Evolutionary conservation across 495 filamentous ascomycete species (phyloP).

Genomic region (Neurospora terricola): DNA sequence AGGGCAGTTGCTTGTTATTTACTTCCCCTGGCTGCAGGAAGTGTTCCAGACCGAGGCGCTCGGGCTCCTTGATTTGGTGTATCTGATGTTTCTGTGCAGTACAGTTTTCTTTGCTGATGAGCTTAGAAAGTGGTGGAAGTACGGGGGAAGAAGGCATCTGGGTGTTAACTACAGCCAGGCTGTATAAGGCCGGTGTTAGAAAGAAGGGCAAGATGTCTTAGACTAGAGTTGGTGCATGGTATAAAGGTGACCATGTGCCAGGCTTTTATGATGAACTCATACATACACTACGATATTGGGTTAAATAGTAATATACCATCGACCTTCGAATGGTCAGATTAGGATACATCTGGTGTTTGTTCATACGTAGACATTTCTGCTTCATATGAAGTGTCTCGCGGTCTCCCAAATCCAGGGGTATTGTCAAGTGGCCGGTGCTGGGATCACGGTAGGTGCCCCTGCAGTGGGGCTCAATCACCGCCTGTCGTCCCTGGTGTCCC

Average conservation of each 20-base stretch:
- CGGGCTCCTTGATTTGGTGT: conserved; percentile 56
- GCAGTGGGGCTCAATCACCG: background rate
- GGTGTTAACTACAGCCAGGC: conserved; percentile 39
- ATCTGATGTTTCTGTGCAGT: conserved; percentile 65
- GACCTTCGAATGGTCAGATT: background rate
- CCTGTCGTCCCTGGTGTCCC: background rate
- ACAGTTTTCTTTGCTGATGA: conserved; percentile 94
- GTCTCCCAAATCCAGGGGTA: background rate
- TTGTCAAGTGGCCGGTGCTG: background rate
- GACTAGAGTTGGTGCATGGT: background rate
- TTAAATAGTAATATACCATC: background rate
- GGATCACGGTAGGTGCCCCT: background rate
- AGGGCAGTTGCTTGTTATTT: conserved; percentile 84
- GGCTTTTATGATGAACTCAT: background rate
- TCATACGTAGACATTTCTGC: background rate
- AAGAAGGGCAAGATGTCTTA: background rate
- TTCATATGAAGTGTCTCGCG: background rate
- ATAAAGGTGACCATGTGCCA: background rate
- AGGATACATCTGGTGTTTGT: background rate
- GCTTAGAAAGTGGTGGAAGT: conserved; percentile 62
- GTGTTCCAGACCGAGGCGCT: conserved; percentile 94
- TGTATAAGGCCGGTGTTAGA: conserved; percentile 22
- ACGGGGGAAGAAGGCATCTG: conserved; percentile 32
- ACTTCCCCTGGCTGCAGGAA: conserved; percentile 83
- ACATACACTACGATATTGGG: background rate